Percentiles rank a stretch among this genome's conserved stretches.
These are phyloP conservation scores for Trichoderma koningii DNA, from an alignment of 2,329 filamentous ascomycete genomes.

Conservation along the genomic window DNA sequence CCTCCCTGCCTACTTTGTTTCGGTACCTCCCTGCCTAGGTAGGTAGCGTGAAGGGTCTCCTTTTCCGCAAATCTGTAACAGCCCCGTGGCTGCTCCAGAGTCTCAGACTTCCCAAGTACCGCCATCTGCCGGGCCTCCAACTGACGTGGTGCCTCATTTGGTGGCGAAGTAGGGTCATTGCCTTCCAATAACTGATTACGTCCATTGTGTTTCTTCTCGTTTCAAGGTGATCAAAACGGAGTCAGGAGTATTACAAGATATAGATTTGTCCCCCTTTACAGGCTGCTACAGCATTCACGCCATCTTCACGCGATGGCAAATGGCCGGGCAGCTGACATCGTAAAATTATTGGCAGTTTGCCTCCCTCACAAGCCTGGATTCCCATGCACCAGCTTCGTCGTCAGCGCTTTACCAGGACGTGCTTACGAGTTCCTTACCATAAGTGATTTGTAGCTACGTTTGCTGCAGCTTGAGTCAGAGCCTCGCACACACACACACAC, in stretches of 20 bases:
- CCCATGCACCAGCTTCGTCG: neutral
- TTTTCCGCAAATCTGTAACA: neutral
- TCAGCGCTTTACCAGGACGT: neutral
- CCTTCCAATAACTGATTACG: neutral
- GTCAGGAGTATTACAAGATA: neutral
- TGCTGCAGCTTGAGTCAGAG: conserved; percentile 1
- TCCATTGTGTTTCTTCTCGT: too few species aligned
- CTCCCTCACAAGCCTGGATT: neutral
- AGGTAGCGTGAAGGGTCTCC: too few species aligned
- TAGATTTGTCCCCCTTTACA: neutral
- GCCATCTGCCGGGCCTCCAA: conserved; percentile 10
- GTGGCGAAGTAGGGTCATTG: conserved; percentile 21
- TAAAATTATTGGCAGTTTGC: neutral
- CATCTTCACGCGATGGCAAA: too few species aligned
- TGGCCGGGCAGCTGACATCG: neutral
- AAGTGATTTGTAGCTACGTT: too few species aligned
- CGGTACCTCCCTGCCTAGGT: too few species aligned
- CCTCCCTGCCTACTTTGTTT: neutral
- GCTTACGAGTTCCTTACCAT: neutral
- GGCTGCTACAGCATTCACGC: neutral
- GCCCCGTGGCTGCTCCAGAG: neutral
- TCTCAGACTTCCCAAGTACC: conserved; percentile 1
- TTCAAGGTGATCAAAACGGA: neutral
- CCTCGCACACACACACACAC: neutral
- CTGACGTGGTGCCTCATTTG: conserved; percentile 24